Conservation (phyloP, 805 yeast species). For the Phaffomyces thermotolerans region DNA sequence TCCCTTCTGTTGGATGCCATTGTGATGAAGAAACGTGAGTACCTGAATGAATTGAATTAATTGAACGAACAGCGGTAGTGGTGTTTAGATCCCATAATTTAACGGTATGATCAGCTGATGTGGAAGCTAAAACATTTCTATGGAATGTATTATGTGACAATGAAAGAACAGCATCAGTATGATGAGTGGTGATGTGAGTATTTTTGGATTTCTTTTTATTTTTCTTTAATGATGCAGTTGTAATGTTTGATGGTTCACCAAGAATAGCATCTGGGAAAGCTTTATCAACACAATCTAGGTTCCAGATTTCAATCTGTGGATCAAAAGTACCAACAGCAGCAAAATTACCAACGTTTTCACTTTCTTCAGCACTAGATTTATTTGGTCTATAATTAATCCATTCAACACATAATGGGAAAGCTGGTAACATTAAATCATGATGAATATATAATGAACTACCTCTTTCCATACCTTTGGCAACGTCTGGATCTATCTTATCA, state of each 20-base stretch:
- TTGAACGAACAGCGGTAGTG: conserved; percentile 71
- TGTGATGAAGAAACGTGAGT: conserved; percentile 79
- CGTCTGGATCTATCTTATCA: conserved; percentile 64
- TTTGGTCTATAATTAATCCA: conserved; percentile 77
- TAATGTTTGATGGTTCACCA: conserved; percentile 55
- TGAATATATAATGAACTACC: conserved; percentile 82
- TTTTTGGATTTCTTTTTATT: conserved; percentile 43
- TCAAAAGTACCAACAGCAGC: conserved; percentile 97
- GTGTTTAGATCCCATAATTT: conserved; percentile 88
- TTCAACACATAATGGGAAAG: conserved; percentile 94
- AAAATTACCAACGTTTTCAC: conserved; percentile 66
- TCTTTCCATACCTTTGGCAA: conserved; percentile 63
- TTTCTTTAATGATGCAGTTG: conserved; percentile 27
- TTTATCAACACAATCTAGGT: conserved; percentile 84
- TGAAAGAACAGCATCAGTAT: conserved; percentile 89
- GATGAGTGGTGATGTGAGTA: conserved; percentile 62
- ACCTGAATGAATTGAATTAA: conserved; percentile 61
- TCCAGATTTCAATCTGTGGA: conserved; percentile 97
- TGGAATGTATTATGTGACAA: conserved; percentile 75
- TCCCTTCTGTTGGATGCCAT: conserved; percentile 71
- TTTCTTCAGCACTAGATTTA: conserved; percentile 29
- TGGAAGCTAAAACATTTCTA: conserved; percentile 82
- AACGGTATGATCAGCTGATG: conserved; percentile 92
- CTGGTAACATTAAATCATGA: conserved; percentile 94
- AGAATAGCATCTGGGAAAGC: conserved; percentile 91